A percentile compares a stretch with the other conserved stretches of the same genome.
Evolutionary conservation across 306 rosid species (phyloP).

Genomic region (cucumber (Cucumis sativus)): DNA sequence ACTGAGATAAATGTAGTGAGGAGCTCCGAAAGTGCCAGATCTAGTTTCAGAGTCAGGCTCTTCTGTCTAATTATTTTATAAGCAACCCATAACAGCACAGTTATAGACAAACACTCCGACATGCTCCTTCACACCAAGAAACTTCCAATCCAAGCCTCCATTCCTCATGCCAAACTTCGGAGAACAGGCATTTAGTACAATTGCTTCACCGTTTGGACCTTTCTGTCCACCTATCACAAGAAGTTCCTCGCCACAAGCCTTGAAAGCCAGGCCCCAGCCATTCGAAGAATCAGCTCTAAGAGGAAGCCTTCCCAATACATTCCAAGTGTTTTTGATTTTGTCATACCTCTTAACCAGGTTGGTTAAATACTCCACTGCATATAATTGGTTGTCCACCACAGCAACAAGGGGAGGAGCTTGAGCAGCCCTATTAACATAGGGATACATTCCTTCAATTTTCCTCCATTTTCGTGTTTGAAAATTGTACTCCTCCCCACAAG

Average conservation of each 20-base stretch:
- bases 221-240: conserved; percentile 21
- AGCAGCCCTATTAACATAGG: conserved; percentile 9
- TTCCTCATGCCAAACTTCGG: conserved; percentile 12
- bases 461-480: conserved; percentile 16
- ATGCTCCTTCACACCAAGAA: conserved; percentile 15
- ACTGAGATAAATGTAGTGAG: not conserved
- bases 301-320: conserved; percentile 18
- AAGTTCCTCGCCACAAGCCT: conserved; percentile 21
- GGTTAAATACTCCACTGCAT: conserved; percentile 17
- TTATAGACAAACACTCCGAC: conserved; percentile 27
- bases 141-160: conserved; percentile 19
- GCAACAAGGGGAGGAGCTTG: conserved; percentile 34
- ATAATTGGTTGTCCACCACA: conserved; percentile 24
- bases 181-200: conserved; percentile 17
- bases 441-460: conserved; percentile 24
- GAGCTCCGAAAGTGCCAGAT: not conserved
- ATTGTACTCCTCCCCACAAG: conserved; percentile 28
- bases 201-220: conserved; percentile 15
- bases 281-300: conserved; percentile 16
- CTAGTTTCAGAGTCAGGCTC: not conserved
- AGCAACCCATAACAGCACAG: conserved; percentile 30
- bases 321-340: conserved; percentile 17
- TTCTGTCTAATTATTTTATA: conserved; percentile 1
- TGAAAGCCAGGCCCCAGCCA: conserved; percentile 32
- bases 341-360: conserved; percentile 21